Evolutionary conservation across 371 early-diverging fungal species (phyloP), one percentile per base, ranked within the genome.

Genomic region (Apophysomyces ossiformis): DNA sequence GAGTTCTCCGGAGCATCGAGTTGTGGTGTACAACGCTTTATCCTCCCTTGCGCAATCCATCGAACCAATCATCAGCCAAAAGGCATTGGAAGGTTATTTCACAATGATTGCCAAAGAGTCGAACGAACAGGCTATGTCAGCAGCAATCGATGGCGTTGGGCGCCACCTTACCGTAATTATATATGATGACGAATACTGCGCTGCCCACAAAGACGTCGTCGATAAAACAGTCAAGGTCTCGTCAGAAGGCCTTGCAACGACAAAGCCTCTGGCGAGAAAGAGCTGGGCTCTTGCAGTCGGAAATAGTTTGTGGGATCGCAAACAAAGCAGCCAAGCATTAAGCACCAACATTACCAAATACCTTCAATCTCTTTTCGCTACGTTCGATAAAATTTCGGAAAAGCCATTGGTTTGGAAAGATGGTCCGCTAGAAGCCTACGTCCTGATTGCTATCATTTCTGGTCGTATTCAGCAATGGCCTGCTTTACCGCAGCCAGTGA

Each of bases 71-170:
- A 85, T 90, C 4, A 87, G 92, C 9, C 73, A 84, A 61, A 89
- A 84, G 60, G 86, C 84, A 11, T 70, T 92, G 12, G 80, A 87
- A 39, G 85, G 82, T 5, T 75, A 90, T 68, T 83, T 89, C 5
- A 74, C 86, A 3, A 87, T 93, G 82, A 68, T 86, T 7, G 76
- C 77, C 56, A 95, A 95, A 75, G 96, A 96, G 70, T 81, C 90
- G 35, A 88, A 90, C 47, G 96, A 95, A 61, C 76, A 82, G 37
- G 89, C 89, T 11, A 84, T 90, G 54, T 65, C 78, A 1, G 77
- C 87, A 63, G 86, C 89, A 44, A 84, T 95, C 11, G 75, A 84
- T 38, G 88, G 91, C 21, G 74, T 88, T 7, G 85, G 88, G 9
- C 61, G 72, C 57, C 95, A 94, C 56, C 63, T 90, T 18, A 65